phyloP scores from a whole-genome alignment of 768 basidiomycete species.

The Lenzites betulinus region DNA sequence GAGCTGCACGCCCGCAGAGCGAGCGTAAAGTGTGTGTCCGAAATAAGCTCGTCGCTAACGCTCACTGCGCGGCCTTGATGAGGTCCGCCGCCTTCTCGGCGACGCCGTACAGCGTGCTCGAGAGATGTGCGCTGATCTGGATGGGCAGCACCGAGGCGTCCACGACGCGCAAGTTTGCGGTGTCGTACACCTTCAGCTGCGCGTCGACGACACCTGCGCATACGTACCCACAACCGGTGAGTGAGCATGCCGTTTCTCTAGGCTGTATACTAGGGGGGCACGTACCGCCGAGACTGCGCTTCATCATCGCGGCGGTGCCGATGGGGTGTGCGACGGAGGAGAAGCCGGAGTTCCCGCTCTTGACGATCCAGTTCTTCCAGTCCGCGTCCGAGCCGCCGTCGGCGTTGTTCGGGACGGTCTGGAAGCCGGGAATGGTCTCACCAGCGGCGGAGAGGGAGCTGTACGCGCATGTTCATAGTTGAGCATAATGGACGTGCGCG shows the following conservation, averaged over 20 bases:
- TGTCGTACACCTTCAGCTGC: slow-evolving; percentile 53
- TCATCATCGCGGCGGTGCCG: slow-evolving; percentile 43
- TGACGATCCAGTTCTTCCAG: slow-evolving; percentile 49
- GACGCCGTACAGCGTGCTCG: slow-evolving; percentile 40
- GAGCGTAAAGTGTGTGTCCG: no score
- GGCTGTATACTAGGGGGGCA: not conserved
- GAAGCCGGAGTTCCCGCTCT: slow-evolving; percentile 34
- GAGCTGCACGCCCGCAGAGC: not conserved
- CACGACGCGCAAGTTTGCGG: slow-evolving; percentile 54
- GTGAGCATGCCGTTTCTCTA: not conserved
- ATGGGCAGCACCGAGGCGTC: slow-evolving; percentile 59
- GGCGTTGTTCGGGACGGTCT: slow-evolving; percentile 43
- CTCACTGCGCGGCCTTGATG: slow-evolving; percentile 39
- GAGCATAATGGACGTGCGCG: not conserved
- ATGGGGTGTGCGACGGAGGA: slow-evolving; percentile 51
- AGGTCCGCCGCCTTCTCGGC: slow-evolving; percentile 37
- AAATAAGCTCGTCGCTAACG: no score
- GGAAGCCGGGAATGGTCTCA: slow-evolving; percentile 45
- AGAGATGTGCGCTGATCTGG: slow-evolving; percentile 48
- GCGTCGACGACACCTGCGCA: slow-evolving; percentile 56
- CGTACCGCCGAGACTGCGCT: slow-evolving; percentile 33
- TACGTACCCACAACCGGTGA: no score
- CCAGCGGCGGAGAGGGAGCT: slow-evolving; percentile 27
- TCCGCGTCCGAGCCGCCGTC: slow-evolving; percentile 45
- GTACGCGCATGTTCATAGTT: not conserved